Evolutionary conservation across 164 flowering plant genomes (phyloP).

Genomic region (Piper betle): DNA sequence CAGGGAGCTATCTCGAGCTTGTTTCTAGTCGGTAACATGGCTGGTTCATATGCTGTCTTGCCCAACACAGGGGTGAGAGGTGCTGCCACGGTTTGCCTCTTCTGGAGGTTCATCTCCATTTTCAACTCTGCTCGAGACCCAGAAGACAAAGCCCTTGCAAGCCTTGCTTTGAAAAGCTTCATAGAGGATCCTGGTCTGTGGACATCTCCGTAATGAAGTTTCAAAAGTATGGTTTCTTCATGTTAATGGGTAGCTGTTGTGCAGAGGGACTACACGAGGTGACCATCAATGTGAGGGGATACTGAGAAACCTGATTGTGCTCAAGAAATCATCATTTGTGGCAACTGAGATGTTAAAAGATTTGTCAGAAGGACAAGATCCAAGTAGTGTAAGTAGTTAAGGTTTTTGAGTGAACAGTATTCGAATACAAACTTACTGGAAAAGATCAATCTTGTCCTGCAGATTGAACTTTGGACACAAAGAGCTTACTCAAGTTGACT

Average conservation of each 20-base stretch:
- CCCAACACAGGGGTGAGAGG: constrained; percentile 76
- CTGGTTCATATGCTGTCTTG: constrained; percentile 50
- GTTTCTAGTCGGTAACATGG: constrained; percentile 72
- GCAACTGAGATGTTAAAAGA: constrained; percentile 54
- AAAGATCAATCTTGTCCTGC: constrained; percentile 5
- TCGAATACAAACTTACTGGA: no score
- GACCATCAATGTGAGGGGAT: constrained; percentile 36
- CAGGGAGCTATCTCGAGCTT: constrained; percentile 34
- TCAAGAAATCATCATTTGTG: constrained; percentile 42
- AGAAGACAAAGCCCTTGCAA: constrained; percentile 55
- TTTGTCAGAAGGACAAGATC: constrained; percentile 44
- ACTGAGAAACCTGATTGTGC: constrained; percentile 50
- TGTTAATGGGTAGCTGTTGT: neutral
- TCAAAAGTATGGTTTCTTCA: neutral
- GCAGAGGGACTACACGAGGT: constrained; percentile 60
- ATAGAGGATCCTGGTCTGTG: constrained; percentile 45
- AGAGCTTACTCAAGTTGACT: constrained; percentile 51
- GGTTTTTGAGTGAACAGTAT: neutral
- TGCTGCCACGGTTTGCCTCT: constrained; percentile 64
- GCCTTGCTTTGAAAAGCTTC: constrained; percentile 67
- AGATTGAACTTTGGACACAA: constrained; percentile 56
- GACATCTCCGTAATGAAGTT: neutral
- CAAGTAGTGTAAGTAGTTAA: constrained; percentile 37
- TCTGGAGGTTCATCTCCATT: constrained; percentile 39
- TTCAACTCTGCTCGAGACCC: constrained; percentile 42